Base-by-base conservation (phyloP, 768 basidiomycete genomes). In the Boletus insuetus region DNA sequence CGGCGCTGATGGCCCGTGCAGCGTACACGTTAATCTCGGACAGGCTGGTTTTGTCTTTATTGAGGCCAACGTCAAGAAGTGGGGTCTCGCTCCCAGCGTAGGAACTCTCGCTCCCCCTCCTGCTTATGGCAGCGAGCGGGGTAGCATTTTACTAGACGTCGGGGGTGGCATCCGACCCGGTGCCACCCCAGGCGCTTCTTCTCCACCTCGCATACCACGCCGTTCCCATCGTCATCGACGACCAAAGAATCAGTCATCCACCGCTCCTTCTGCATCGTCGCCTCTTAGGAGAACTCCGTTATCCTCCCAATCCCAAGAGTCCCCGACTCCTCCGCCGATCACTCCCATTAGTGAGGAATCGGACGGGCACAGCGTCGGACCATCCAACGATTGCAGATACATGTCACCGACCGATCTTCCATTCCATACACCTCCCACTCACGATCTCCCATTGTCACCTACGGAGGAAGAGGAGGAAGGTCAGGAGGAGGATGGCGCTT, bases 1-100 rank as follows among this genome's bases (percentile, higher is more conserved):
- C 51, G 97, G 96, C 44, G 94, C 96, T 17, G 92, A 96, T 66
- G 95, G 96, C 0, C 91, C 96, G 6, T 96, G 94, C 71, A 95
- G 89, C 59, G 86, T 99, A 9, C 97, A 99, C 64, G 91, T 98
- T 66, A 99, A 99, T 70, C 82, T 99, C 14, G 97, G 97, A 9
- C 97, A 98, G 73, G 88, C 92, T 6, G 97, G 97, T 6, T 99
- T 99, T 69, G 97, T 98, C 38, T 98, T 97, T 64, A 98, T 99
- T 65, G 97, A 99, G 74, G 97, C 97, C 34, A 98, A 99, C 68
- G 97, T 99, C 58, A 99, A 99, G 81, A 98, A 98, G 70, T 99
- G 97, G 97, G 97, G 97, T 17, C 74, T 98, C 32, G 97, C 97
- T 34, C 97, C 97, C 9, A 97, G 94, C 69, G 88, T 95, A 14